A percentile compares a stretch with the other conserved stretches of the same genome.
phyloP scores from a whole-genome alignment of 140 eudicot genomes.

The Oenanthe javanica region DNA sequence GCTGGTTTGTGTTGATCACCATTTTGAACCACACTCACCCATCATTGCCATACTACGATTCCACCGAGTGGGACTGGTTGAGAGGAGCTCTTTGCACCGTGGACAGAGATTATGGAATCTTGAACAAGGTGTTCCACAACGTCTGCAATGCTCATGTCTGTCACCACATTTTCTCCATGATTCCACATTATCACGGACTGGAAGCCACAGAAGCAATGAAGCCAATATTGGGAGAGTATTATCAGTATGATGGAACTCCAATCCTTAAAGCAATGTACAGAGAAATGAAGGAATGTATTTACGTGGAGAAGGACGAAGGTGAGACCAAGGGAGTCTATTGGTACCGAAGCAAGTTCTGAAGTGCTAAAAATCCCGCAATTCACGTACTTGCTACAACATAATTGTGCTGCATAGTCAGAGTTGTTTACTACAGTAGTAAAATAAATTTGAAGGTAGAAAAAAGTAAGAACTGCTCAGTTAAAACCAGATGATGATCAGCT shows the following conservation, averaged over 20 bases:
- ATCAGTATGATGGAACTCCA: constrained; percentile 67
- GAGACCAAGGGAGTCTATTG: constrained; percentile 4
- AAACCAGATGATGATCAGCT: not conserved
- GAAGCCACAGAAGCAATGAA: constrained; percentile 68
- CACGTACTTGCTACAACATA: not conserved
- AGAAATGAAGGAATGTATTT: constrained; percentile 31
- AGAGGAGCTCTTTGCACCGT: constrained; percentile 14
- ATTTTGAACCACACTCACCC: constrained; percentile 3
- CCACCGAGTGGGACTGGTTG: constrained; percentile 7
- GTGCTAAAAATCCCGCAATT: not conserved
- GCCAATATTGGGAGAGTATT: constrained; percentile 58
- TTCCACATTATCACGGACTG: constrained; percentile 75
- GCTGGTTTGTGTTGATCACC: constrained; percentile 7
- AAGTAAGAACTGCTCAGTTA: no score
- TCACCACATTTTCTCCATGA: constrained; percentile 67
- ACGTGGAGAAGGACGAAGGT: constrained; percentile 5
- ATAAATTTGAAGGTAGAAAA: no score
- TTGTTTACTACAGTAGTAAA: not conserved
- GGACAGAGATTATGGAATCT: constrained; percentile 6
- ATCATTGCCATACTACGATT: not conserved
- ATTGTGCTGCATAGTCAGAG: not conserved
- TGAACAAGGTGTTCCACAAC: constrained; percentile 61
- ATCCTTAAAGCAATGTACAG: constrained; percentile 5
- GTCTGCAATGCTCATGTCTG: constrained; percentile 66
- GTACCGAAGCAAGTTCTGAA: not conserved